Evolutionary conservation across 345 rosid genomes (phyloP).

Genomic region (thale cress (Arabidopsis thaliana)): DNA sequence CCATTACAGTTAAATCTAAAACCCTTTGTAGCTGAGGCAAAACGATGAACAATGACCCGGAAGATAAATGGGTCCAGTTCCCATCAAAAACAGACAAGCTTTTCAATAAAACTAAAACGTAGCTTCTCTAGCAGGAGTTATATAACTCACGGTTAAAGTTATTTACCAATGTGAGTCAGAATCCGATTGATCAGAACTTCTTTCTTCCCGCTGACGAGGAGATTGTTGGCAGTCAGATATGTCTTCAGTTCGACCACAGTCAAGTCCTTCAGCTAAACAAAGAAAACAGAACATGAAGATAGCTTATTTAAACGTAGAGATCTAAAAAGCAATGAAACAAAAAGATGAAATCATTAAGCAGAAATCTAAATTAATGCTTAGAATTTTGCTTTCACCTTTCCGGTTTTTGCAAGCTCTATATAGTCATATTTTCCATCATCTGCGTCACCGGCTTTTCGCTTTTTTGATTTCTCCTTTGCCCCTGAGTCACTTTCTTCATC

Average conservation of each 20-base stretch:
- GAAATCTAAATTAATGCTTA: conserved; percentile 18
- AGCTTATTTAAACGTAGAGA: background rate
- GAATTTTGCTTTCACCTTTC: conserved; percentile 61
- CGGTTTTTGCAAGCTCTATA: conserved; percentile 75
- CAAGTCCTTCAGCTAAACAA: conserved; percentile 78
- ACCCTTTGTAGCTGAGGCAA: background rate
- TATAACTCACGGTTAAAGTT: conserved; percentile 27
- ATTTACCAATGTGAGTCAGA: conserved; percentile 72
- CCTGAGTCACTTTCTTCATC: conserved; percentile 57
- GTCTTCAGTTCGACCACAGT: conserved; percentile 71
- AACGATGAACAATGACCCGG: conserved; percentile 29
- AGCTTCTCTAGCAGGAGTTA: conserved; percentile 21
- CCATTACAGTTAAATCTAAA: conserved; percentile 15
- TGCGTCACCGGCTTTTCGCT: conserved; percentile 65
- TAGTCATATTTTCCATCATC: conserved; percentile 68
- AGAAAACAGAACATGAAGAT: conserved; percentile 24
- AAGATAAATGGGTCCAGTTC: conserved; percentile 7
- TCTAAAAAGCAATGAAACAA: conserved; percentile 9
- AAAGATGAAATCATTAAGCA: conserved; percentile 4
- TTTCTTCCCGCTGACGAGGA: conserved; percentile 76
- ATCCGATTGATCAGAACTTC: conserved; percentile 76
- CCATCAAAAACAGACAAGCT: conserved; percentile 11
- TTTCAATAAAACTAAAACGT: conserved; percentile 1
- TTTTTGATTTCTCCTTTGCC: conserved; percentile 60
- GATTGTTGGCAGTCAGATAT: conserved; percentile 68